These are phyloP conservation scores for Aspergillus coremiiformis DNA, from an alignment of 495 filamentous ascomycete genomes.

Conservation along the genomic window DNA sequence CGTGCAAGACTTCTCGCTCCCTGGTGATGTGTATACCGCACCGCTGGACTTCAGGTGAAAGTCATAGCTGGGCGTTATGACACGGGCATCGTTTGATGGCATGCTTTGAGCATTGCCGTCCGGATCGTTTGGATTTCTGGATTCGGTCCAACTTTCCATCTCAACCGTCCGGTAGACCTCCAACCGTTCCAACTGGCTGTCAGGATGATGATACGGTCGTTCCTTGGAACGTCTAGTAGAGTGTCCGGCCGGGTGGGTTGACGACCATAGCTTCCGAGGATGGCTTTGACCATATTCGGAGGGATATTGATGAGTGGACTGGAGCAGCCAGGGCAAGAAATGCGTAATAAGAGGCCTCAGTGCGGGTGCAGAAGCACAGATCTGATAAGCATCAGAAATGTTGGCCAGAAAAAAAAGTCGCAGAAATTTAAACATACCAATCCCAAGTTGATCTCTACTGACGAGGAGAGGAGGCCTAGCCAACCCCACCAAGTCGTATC, in stretches of 20 bases:
- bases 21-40: conserved; percentile 14
- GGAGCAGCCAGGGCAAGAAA: conserved; percentile 36
- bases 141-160: conserved; percentile 29
- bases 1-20: conserved; percentile 14
- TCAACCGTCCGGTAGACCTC: conserved; percentile 26
- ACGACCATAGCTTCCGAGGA: conserved; percentile 22
- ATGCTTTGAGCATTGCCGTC: conserved; percentile 8
- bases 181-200: conserved; percentile 5
- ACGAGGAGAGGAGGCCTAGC: conserved; percentile 44
- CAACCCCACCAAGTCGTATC: conserved; percentile 50
- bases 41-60: conserved; percentile 17
- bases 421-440: conserved; percentile 40
- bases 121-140: conserved; percentile 11
- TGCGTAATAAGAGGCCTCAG: conserved; percentile 44
- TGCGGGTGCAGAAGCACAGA: conserved; percentile 50
- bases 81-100: conserved; percentile 11
- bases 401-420: background rate
- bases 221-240: conserved; percentile 10
- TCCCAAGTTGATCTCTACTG: conserved; percentile 52
- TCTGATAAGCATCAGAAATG: conserved; percentile 20
- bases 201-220: conserved; percentile 3
- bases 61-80: conserved; percentile 9
- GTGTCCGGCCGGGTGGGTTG: conserved; percentile 11
- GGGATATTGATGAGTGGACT: conserved; percentile 19
- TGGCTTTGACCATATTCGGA: conserved; percentile 16